Base-by-base conservation (phyloP, 108 stramenopile species). In the Fragilariopsis cylindrus region DNA sequence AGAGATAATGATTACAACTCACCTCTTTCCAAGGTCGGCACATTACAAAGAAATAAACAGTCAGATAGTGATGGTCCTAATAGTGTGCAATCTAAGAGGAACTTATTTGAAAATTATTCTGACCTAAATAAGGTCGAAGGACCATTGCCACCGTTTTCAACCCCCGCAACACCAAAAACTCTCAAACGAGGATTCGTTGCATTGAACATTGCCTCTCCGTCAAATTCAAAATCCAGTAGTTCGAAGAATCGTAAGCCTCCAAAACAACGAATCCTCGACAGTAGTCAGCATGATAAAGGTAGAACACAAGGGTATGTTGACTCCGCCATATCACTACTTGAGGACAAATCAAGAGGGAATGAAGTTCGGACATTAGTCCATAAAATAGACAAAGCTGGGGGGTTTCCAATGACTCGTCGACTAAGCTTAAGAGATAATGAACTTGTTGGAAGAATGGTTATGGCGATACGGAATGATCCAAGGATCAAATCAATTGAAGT, bases 391-490 rank as follows among this genome's bases (percentile, higher is more conserved):
- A 7, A 50, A 7, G 63, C 73, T 19, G 73, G 69, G 12, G 79
- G 79, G 3, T 70, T 80, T 49, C 79, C 79, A 21, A 54, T 30
- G 7, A 80, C 79, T 5, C 70, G 79, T 6, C 79, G 79, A 30
- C 60, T 80, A 18, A 74, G 73, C 19, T 40, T 80, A 48, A 50
- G 73, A 53, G 79, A 80, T 45, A 80, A 80, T 40, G 79, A 74
- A 12, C 60, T 74, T 16, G 72, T 74, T 40, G 73, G 71, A 7
- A 40, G 55, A 48, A 77, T 80, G 47, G 50, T 74, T 2, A 64
- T 55, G 73, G 67, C 79, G 19, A 68, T 80, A 60, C 73, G 67
- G 21, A 80, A 80, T 52, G 73, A 80, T 48, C 79, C 79, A 5
- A 44, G 62, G 18, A 60, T 80, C 54, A 74, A 53, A 5, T 42